Base-by-base conservation (phyloP, 208 protist species). In the Trypanosoma conorhini region DNA sequence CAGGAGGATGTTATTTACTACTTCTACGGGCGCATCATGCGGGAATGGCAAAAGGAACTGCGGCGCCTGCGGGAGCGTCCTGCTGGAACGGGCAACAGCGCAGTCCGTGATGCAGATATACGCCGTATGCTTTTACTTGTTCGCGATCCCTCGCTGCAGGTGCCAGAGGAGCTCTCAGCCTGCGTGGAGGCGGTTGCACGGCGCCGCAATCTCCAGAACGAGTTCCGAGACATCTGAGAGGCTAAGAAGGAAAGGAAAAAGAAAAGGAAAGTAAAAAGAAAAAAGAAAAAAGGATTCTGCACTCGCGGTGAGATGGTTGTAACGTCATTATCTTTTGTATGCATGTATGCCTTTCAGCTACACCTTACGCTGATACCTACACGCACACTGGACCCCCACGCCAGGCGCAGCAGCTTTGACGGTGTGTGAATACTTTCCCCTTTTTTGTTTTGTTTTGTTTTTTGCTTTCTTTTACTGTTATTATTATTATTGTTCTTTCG, bases 21-120 rank as follows among this genome's bases (percentile, higher is more conserved):
- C 70, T 92, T 88, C 69, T 87, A 93, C 68, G 80, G 85, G 30
- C 83, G 90, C 54, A 91, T 96, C 15, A 51, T 93, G 57, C 66
- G 72, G 8, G 87, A 87, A 55, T 96, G 87, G 87, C 73, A 80
- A 28, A 68, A 62, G 8, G 87, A 87, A 69, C 65, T 93, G 61
- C 65, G 76, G 33, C 42, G 42, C 19, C 66, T 86, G 28, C 28
- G n/a, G 17, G 38, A 51, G 22, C 69, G 63, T 50, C 56, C 33
- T 50, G 17, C 5, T 57, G 24, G 26, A 31, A 44, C 21, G 24
- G 31, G 30, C 19, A 46, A 15, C 30, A 58, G 63, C 15, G 42
- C 26, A 57, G 38, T 40, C 28, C 21, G 8, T 40, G 79, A 80
- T 17, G 80, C 58, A 30, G 85, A 90, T 72, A 76, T 91, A 30